A percentile compares a stretch with the other conserved stretches of the same genome.
phyloP scores from a whole-genome alignment of 2,329 filamentous ascomycete species.

The Fusarium sp. region DNA sequence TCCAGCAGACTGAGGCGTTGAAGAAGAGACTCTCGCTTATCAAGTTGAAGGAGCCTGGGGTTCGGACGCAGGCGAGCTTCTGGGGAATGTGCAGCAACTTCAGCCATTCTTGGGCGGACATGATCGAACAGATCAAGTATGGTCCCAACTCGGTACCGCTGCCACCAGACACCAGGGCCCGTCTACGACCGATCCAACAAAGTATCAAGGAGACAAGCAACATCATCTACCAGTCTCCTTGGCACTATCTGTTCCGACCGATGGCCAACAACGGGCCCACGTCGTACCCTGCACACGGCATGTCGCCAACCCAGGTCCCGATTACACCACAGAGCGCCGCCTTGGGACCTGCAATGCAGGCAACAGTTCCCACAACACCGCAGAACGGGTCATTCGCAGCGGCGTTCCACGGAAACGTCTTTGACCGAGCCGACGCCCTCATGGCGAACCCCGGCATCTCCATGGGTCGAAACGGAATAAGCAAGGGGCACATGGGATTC shows the following conservation, averaged over 20 bases:
- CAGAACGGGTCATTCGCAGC: conserved; percentile 67
- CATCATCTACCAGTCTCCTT: conserved; percentile 73
- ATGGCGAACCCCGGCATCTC: conserved; percentile 69
- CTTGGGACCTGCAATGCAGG: conserved; percentile 88
- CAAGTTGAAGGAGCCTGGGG: conserved; percentile 85
- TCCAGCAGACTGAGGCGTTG: conserved; percentile 80
- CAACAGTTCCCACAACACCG: conserved; percentile 82
- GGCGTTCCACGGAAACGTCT: conserved; percentile 69
- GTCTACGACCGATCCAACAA: conserved; percentile 84
- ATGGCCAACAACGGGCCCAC: conserved; percentile 31
- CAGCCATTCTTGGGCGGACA: conserved; percentile 75
- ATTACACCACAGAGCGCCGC: conserved; percentile 92
- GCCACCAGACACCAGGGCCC: conserved; percentile 75
- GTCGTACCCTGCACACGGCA: conserved; percentile 40
- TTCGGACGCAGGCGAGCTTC: conserved; percentile 72
- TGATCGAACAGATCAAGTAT: conserved; percentile 71
- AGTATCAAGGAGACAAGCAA: conserved; percentile 84
- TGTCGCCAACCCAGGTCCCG: conserved; percentile 60
- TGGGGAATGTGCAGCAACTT: conserved; percentile 82
- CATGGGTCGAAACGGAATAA: conserved; percentile 65
- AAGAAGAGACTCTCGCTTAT: conserved; percentile 80
- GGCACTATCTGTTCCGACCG: conserved; percentile 59
- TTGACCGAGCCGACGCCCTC: conserved; percentile 69
- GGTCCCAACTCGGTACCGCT: conserved; percentile 64
- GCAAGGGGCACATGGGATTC: conserved; percentile 55